Base-by-base conservation (phyloP, 2,329 filamentous ascomycete genomes). In the Colletotrichum shisoi region DNA sequence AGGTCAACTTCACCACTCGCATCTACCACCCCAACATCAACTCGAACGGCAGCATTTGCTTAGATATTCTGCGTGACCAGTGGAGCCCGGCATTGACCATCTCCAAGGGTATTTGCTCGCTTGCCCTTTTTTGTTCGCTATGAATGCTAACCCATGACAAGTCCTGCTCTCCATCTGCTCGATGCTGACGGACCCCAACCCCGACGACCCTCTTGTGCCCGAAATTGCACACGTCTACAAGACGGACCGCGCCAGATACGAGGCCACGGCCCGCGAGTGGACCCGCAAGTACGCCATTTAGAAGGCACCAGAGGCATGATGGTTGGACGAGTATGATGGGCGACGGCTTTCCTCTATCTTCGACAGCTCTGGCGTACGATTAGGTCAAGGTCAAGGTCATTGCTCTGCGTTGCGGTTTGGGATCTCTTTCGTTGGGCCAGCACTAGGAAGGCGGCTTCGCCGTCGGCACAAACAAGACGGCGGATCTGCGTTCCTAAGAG, bases 11-110 rank as follows among this genome's bases (percentile, higher is more conserved):
- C 88, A 98, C 93, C 75, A 99, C 95, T 72, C 91, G 94, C 79
- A 98, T 99, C 85, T 99, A 99, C 81, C 95, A 99, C 84, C 95
- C 95, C 76, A 99, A 99, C 84, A 99, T 99, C 93, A 99, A 99
- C 89, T 96, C 93, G 73, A 98, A 98, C 81, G 95, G 95, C 81
- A 97, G 94, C 82, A 99, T 99, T 82, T 99, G 95, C 81, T 84
- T 99, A 79, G 95, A 99, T 78, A 99, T 99, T 78, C 85, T 99
- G 77, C 90, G 95, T 84, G 95, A 99, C 81, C 95, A 99, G 84
- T 99, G 95, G 95, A 97, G 94, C 80, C 95, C 95, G 48, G 95
- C 95, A 72, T 85, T 99, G 81, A 99, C 95, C 73, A 98, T 99
- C 76, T 97, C 93, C 70, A 99, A 99, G 89, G 95, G 95, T 97